Evolutionary conservation across 108 stramenopile genomes (phyloP).

Genomic region (Cyclotella atomus): DNA sequence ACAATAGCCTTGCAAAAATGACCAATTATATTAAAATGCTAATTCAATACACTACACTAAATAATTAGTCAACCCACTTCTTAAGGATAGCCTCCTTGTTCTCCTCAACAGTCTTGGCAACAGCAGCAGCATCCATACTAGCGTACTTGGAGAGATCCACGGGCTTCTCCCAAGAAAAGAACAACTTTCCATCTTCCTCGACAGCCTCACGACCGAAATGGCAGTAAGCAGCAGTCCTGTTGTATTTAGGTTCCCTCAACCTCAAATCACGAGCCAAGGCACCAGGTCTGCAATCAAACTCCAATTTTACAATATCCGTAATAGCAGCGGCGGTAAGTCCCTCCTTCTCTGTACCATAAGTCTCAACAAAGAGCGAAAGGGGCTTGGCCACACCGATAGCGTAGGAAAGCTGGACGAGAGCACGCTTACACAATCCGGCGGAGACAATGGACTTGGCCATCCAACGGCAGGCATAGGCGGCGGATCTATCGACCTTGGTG

Average conservation of each 20-base stretch:
- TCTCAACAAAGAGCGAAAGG: conserved; percentile 92
- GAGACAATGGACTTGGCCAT: conserved; percentile 96
- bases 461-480: conserved; percentile 97
- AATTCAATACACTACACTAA: neutral
- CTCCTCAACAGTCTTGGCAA: conserved; percentile 56
- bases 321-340: conserved; percentile 89
- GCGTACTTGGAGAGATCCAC: conserved; percentile 84
- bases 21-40: too few relatives aligned
- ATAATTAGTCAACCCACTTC: conserved; percentile 83
- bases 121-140: conserved; percentile 54
- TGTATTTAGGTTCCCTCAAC: conserved; percentile 91
- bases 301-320: conserved; percentile 93
- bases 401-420: conserved; percentile 93
- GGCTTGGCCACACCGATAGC: conserved; percentile 97
- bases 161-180: conserved; percentile 95
- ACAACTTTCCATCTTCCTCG: conserved; percentile 78
- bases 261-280: conserved; percentile 91
- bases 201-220: conserved; percentile 92
- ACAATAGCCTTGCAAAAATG: too few relatives aligned
- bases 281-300: conserved; percentile 93
- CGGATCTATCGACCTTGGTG: conserved; percentile 97
- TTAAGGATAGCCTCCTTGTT: conserved; percentile 76
- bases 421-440: conserved; percentile 94
- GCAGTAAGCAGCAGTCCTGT: conserved; percentile 96
- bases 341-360: conserved; percentile 93